Conservation (phyloP, 257 asterid species). For the Scutellaria galericulata region DNA sequence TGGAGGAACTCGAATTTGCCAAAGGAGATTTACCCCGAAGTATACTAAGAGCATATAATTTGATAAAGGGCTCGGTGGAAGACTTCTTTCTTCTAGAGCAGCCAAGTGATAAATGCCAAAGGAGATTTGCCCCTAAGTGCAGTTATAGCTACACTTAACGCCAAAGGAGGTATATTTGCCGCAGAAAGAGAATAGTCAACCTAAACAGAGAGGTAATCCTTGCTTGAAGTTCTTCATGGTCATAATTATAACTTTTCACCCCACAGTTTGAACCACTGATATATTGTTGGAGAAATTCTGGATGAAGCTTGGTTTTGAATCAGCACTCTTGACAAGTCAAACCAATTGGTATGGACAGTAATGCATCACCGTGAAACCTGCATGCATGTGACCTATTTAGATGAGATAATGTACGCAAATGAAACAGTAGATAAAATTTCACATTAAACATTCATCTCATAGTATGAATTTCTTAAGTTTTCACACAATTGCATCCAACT, state of each 20-base stretch:
- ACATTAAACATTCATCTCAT: conserved; percentile 19
- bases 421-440: conserved; percentile 4
- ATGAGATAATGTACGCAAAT: conserved; percentile 13
- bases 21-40: conserved; percentile 68
- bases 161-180: conserved; percentile 43
- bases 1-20: conserved; percentile 54
- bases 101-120: conserved; percentile 55
- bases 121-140: conserved; percentile 60
- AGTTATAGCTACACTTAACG: conserved; percentile 39
- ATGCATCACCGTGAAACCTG: conserved; percentile 41
- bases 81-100: conserved; percentile 35
- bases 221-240: conserved; percentile 34
- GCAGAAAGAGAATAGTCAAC: conserved; percentile 34
- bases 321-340: conserved; percentile 26
- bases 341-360: conserved; percentile 20
- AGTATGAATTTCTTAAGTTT: background rate
- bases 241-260: conserved; percentile 9
- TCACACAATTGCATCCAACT: background rate
- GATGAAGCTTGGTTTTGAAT: conserved; percentile 34
- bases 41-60: conserved; percentile 27
- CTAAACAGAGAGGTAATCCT: conserved; percentile 28
- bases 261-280: conserved; percentile 10
- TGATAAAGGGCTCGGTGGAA: conserved; percentile 44
- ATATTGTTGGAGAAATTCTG: conserved; percentile 21
- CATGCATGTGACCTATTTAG: conserved; percentile 29